Conservation (phyloP, 805 yeast species). For the Candida odintsovae region DNA sequence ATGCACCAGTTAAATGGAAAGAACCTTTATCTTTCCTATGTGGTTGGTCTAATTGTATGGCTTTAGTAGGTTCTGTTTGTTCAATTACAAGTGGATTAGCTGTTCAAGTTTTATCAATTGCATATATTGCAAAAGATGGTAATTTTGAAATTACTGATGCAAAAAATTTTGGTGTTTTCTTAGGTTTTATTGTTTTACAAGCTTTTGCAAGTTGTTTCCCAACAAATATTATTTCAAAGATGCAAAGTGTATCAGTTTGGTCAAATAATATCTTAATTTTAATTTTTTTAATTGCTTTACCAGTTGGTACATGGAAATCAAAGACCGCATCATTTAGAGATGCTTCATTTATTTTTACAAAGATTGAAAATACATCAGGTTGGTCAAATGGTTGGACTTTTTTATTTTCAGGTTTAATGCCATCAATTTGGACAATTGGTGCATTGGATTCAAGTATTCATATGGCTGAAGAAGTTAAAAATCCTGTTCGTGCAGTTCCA, state of each 20-base stretch:
- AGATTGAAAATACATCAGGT: conserved; percentile 40
- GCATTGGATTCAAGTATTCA: conserved; percentile 70
- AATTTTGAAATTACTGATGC: conserved; percentile 46
- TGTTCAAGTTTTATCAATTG: conserved; percentile 47
- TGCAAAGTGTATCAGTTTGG: conserved; percentile 50
- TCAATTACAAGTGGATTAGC: conserved; percentile 64
- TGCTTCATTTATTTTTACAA: conserved; percentile 51
- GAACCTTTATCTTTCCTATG: conserved; percentile 50
- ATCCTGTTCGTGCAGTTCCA: conserved; percentile 60
- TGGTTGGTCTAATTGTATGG: conserved; percentile 63
- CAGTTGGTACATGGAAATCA: conserved; percentile 39
- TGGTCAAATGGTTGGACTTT: conserved; percentile 60
- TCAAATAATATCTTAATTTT: conserved; percentile 45
- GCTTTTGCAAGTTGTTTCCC: conserved; percentile 45
- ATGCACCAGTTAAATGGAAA: conserved; percentile 46
- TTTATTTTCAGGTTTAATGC: conserved; percentile 47
- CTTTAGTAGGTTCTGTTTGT: conserved; percentile 56
- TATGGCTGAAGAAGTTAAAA: conserved; percentile 65
- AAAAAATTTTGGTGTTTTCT: conserved; percentile 53
- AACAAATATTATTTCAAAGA: conserved; percentile 44
- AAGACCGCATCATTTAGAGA: conserved; percentile 34
- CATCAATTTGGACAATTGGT: conserved; percentile 73
- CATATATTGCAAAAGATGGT: conserved; percentile 31
- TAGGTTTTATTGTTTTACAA: conserved; percentile 46
- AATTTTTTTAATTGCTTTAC: conserved; percentile 51